Conservation (phyloP, 805 yeast species). For the Wickerhamomyces bovis region DNA sequence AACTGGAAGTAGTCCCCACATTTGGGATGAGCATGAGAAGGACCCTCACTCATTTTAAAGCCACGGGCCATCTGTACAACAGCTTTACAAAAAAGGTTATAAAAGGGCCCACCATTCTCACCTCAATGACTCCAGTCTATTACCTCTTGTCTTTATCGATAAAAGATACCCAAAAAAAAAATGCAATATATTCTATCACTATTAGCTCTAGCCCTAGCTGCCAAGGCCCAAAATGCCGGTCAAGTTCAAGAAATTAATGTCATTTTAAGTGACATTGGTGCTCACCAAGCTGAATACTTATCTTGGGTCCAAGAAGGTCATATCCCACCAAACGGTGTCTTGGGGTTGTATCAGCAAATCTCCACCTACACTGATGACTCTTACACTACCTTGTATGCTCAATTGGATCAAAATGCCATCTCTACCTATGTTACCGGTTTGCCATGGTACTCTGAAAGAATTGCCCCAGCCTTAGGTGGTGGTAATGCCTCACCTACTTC, state of each 20-base stretch:
- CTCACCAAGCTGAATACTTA: constrained; percentile 17
- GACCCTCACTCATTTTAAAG: neutral
- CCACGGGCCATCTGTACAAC: neutral
- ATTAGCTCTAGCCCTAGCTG: constrained; percentile 4
- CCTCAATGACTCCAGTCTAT: no score
- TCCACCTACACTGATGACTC: constrained; percentile 29
- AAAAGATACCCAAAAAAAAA: neutral
- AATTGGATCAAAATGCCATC: constrained; percentile 23
- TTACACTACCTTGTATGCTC: constrained; percentile 26
- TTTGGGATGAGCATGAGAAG: neutral
- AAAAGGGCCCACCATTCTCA: neutral
- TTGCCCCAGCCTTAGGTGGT: constrained; percentile 9
- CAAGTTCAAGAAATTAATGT: constrained; percentile 2
- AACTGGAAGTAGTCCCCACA: neutral
- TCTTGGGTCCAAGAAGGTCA: constrained; percentile 17
- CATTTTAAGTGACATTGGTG: constrained; percentile 14
- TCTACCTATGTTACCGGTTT: constrained; percentile 24
- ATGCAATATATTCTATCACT: constrained; percentile 1
- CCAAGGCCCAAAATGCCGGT: constrained; percentile 4
- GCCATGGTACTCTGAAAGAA: constrained; percentile 26
- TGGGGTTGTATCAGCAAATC: constrained; percentile 23
- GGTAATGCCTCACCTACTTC: constrained; percentile 7
- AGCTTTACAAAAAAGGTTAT: neutral
- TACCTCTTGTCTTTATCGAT: no score
- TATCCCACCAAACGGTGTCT: constrained; percentile 25